phyloP scores from a whole-genome alignment of 176 grass and related monocot genomes.

The Avena atlantica region DNA sequence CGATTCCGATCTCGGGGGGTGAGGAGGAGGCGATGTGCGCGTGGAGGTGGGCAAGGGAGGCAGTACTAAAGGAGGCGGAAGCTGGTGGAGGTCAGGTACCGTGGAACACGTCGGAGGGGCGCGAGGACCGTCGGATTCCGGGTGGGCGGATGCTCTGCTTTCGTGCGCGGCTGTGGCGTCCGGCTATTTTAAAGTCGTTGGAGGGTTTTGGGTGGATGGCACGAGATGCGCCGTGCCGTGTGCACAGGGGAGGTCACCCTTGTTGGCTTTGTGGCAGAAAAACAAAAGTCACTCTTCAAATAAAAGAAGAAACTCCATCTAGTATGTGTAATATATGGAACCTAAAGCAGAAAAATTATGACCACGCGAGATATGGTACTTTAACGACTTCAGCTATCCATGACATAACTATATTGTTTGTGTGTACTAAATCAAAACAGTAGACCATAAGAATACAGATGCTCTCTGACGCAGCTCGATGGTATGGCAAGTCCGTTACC shows the following conservation, averaged over 20 bases:
- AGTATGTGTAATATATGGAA: background rate
- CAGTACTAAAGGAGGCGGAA: background rate
- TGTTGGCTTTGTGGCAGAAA: background rate
- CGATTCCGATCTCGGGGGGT: slow-evolving; percentile 49
- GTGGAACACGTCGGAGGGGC: background rate
- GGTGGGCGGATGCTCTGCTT: background rate
- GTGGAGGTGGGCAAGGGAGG: slow-evolving; percentile 11
- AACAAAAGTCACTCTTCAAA: background rate
- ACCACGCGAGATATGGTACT: too few relatives aligned
- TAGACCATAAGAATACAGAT: too few relatives aligned
- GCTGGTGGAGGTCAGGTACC: background rate
- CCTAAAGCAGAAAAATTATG: background rate
- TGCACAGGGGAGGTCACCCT: background rate
- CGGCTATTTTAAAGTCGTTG: background rate
- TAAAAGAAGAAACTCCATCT: background rate
- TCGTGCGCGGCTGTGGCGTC: background rate
- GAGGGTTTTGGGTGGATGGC: background rate
- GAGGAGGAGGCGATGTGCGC: background rate
- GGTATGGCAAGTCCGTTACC: too few relatives aligned
- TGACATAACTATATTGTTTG: too few relatives aligned
- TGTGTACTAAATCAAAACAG: too few relatives aligned
- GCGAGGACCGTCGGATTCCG: slow-evolving; percentile 39
- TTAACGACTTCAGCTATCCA: too few relatives aligned
- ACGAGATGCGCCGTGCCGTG: background rate
- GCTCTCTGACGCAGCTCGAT: too few relatives aligned